Evolutionary conservation across 305 asterid species (phyloP).

Genomic region (Fraxinus albicans): DNA sequence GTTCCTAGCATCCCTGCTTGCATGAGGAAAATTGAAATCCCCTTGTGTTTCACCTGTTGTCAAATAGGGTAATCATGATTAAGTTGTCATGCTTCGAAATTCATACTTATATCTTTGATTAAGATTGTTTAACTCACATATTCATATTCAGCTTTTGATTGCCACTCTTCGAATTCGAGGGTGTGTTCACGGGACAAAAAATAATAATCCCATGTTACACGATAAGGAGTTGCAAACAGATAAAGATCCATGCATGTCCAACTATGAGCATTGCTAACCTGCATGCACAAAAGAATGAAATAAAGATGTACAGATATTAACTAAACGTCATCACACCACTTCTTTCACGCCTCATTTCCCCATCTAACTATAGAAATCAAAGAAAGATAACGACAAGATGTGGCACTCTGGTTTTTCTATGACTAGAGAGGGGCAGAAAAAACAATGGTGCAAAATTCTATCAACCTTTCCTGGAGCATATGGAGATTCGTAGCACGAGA

Average conservation of each 20-base stretch:
- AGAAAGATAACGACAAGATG: background rate
- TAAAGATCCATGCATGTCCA: constrained; percentile 96
- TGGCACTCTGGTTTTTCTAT: background rate
- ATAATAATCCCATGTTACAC: constrained; percentile 96
- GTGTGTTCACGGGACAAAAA: constrained; percentile 80
- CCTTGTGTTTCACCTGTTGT: constrained; percentile 64
- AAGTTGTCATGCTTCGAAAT: background rate
- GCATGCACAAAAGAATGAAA: constrained; percentile 14
- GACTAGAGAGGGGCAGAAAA: background rate
- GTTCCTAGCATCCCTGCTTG: constrained; percentile 91
- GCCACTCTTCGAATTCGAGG: constrained; percentile 80
- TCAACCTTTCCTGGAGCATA: background rate
- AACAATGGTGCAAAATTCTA: background rate
- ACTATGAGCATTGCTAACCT: constrained; percentile 79
- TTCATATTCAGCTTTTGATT: constrained; percentile 68
- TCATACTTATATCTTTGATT: background rate
- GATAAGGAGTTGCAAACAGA: constrained; percentile 87
- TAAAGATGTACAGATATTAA: background rate
- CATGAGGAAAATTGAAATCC: constrained; percentile 89
- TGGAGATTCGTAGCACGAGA: background rate
- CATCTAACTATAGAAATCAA: background rate
- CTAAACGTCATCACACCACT: background rate
- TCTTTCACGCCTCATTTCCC: background rate
- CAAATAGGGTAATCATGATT: constrained; percentile 18
- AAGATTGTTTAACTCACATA: constrained; percentile 39